A percentile compares a stretch with the other conserved stretches of the same genome.
These are phyloP conservation scores for Agroathelia rolfsii DNA, from an alignment of 1,284 basidiomycete genomes.

Conservation along the genomic window DNA sequence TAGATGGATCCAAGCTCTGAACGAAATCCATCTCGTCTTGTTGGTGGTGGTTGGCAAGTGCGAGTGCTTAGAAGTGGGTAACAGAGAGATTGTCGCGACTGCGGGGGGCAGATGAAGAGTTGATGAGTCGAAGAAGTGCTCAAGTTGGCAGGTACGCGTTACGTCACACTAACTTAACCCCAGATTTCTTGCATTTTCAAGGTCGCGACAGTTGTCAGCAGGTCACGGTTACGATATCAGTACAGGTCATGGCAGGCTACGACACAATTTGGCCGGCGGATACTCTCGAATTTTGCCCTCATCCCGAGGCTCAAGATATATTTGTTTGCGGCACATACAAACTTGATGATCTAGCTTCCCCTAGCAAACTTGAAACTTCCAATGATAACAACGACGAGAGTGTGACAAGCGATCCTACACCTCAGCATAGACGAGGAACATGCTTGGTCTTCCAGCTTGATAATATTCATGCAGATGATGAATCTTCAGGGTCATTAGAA, in stretches of 20 bases:
- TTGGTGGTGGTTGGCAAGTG: constrained; percentile 9
- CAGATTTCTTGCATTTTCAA: too few species aligned
- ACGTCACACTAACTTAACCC: constrained; percentile 1
- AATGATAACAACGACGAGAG: constrained; percentile 13
- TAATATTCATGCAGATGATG: constrained; percentile 16
- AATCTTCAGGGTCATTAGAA: too few species aligned
- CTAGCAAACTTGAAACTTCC: not conserved
- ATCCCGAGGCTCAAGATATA: constrained; percentile 43
- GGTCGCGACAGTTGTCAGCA: too few species aligned
- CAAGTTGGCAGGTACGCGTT: not conserved
- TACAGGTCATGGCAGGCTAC: constrained; percentile 21
- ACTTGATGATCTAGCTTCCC: constrained; percentile 34
- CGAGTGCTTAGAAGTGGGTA: constrained; percentile 1
- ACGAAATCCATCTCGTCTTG: constrained; percentile 68
- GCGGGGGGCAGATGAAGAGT: not conserved
- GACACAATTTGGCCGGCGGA: constrained; percentile 85
- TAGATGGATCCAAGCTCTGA: constrained; percentile 59
- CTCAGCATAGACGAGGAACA: constrained; percentile 45
- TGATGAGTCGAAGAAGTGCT: too few species aligned
- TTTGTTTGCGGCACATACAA: constrained; percentile 88
- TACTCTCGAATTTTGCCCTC: constrained; percentile 82
- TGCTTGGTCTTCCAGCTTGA: constrained; percentile 58
- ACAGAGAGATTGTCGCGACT: not conserved
- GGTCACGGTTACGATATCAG: too few species aligned
- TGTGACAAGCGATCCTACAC: constrained; percentile 9